phyloP scores from a whole-genome alignment of 768 basidiomycete species.

The Mycena epipterygia region DNA sequence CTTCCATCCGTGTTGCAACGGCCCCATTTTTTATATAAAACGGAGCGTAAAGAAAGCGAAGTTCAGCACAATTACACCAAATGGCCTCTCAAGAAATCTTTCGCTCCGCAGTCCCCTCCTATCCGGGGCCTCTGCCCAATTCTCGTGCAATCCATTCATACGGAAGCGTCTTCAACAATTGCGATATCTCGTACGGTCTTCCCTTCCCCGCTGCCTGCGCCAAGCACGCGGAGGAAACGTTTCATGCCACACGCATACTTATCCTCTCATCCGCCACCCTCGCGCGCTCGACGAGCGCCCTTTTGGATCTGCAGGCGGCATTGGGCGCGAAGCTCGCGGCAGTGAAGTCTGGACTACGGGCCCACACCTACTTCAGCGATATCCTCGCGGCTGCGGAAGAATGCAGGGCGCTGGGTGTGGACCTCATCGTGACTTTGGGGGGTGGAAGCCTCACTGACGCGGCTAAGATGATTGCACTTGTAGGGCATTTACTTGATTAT shows the following conservation, averaged over 20 bases:
- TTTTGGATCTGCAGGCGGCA: not conserved
- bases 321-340: not conserved
- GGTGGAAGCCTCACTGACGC: slow-evolving; percentile 15
- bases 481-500: not conserved
- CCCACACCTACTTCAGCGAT: slow-evolving; percentile 18
- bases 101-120: not conserved
- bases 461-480: slow-evolving; percentile 8
- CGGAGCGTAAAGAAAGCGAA: too few species aligned
- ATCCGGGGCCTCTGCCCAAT: not conserved
- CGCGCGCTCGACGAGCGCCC: slow-evolving; percentile 2
- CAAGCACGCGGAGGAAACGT: too few species aligned
- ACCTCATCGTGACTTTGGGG: slow-evolving; percentile 10
- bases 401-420: not conserved
- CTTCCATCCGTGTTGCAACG: not conserved
- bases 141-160: not conserved
- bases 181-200: not conserved
- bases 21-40: too few species aligned
- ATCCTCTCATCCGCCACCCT: not conserved
- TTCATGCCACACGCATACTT: too few species aligned
- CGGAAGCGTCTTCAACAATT: slow-evolving; percentile 1
- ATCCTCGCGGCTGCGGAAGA: slow-evolving; percentile 1
- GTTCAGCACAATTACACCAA: too few species aligned
- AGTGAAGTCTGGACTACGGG: not conserved
- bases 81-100: slow-evolving; percentile 15
- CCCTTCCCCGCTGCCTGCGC: too few species aligned